Conservation (phyloP, 2,329 filamentous ascomycete genomes). For the Camillea tinctor region DNA sequence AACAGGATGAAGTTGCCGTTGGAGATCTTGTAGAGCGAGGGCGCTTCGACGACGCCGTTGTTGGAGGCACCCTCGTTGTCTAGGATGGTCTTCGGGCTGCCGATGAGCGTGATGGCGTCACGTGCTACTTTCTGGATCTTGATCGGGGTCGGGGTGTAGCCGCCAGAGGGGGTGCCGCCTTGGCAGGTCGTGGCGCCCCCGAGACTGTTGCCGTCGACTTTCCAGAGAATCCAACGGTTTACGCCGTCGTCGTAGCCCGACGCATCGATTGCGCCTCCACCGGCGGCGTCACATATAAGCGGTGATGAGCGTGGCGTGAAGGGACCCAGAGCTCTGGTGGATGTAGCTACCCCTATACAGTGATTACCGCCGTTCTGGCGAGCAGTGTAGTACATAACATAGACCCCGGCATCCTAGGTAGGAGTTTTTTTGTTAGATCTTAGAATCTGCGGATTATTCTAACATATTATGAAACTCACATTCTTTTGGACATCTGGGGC, state of each 20-base stretch:
- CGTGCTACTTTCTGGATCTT: constrained; percentile 30
- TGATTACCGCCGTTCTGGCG: constrained; percentile 26
- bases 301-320: constrained; percentile 24
- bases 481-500: constrained; percentile 33
- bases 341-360: constrained; percentile 33
- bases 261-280: constrained; percentile 32
- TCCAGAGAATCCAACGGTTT: constrained; percentile 33
- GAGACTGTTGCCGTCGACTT: constrained; percentile 33
- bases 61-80: constrained; percentile 30
- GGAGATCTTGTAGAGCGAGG: constrained; percentile 28
- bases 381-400: constrained; percentile 34
- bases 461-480: constrained; percentile 13
- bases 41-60: constrained; percentile 32
- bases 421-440: background rate
- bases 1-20: constrained; percentile 29
- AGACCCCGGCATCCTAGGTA: constrained; percentile 27
- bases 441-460: background rate
- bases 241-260: constrained; percentile 31
- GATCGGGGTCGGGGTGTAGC: constrained; percentile 30
- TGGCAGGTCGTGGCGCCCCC: constrained; percentile 32
- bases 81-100: constrained; percentile 24
- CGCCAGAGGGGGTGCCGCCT: constrained; percentile 22
- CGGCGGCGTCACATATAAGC: constrained; percentile 28
- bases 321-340: constrained; percentile 25
- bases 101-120: constrained; percentile 28